These are phyloP conservation scores for Rhynchospora tenuis DNA, from an alignment of 176 grass and related monocot genomes.

Conservation along the genomic window DNA sequence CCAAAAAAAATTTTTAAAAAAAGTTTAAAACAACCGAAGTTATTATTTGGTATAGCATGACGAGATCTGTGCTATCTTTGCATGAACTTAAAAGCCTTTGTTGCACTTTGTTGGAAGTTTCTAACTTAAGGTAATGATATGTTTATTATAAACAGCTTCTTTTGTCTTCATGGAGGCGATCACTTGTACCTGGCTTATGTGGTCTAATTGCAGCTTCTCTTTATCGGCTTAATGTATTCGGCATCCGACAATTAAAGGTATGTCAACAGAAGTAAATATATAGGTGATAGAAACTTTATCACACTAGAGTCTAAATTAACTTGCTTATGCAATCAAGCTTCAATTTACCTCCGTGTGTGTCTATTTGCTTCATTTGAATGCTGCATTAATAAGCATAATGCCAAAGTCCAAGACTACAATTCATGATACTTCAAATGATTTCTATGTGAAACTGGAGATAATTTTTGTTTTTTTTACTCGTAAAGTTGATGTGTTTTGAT, in stretches of 20 bases:
- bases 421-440: neutral
- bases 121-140: neutral
- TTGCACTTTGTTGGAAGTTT: neutral
- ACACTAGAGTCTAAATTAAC: neutral
- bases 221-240: constrained; percentile 67
- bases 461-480: neutral
- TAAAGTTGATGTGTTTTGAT: neutral
- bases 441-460: neutral
- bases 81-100: neutral
- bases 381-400: neutral
- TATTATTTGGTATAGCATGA: neutral
- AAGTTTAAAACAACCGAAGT: neutral
- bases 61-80: neutral
- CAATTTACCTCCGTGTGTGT: neutral
- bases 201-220: constrained; percentile 74
- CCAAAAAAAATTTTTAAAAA: no score
- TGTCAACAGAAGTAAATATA: neutral
- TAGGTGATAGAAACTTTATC: neutral
- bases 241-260: constrained; percentile 72
- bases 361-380: neutral
- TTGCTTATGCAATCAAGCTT: neutral
- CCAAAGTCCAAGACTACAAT: neutral
- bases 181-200: constrained; percentile 85
- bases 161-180: constrained; percentile 76
- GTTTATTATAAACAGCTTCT: constrained; percentile 59